Evolutionary conservation across 1,284 basidiomycete species (phyloP).

Genomic region (Leccinum brunneo-olivaceum): DNA sequence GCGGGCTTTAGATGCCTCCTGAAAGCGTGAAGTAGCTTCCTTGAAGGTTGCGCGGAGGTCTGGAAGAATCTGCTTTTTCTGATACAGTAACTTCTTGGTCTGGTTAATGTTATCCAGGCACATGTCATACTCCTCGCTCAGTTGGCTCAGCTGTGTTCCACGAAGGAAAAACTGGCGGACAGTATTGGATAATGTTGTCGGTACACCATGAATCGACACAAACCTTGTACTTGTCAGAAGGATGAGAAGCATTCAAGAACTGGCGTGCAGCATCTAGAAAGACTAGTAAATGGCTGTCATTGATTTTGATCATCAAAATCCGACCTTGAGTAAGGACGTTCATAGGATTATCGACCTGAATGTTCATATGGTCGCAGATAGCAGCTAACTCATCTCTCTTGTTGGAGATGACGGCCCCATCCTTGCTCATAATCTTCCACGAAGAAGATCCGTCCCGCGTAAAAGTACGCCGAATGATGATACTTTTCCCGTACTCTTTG

Average conservation of each 20-base stretch:
- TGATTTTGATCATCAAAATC: neutral
- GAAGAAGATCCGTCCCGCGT: conserved; percentile 65
- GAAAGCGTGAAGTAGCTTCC: conserved; percentile 57
- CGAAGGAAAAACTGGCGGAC: conserved; percentile 79
- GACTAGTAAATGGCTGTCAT: neutral
- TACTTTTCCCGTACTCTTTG: conserved; percentile 77
- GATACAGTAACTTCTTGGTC: conserved; percentile 55
- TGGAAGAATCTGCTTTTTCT: conserved; percentile 68
- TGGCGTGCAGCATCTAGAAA: conserved; percentile 46
- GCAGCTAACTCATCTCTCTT: conserved; percentile 82
- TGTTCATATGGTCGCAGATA: conserved; percentile 91
- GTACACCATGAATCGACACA: conserved; percentile 12
- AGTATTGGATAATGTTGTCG: neutral
- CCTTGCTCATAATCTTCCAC: conserved; percentile 81
- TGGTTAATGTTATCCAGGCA: conserved; percentile 69
- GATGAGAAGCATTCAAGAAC: conserved; percentile 81
- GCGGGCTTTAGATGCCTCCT: conserved; percentile 68
- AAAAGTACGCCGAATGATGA: conserved; percentile 81
- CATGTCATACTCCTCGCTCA: conserved; percentile 80
- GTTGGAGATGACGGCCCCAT: conserved; percentile 64
- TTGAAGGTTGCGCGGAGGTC: conserved; percentile 59
- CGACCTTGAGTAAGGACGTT: conserved; percentile 88
- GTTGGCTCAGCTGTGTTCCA: conserved; percentile 87
- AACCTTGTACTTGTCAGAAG: conserved; percentile 88
- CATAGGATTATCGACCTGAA: conserved; percentile 96